These are phyloP conservation scores for Talaromyces sp. DNA, from an alignment of 2,329 filamentous ascomycete species.

Conservation along the genomic window DNA sequence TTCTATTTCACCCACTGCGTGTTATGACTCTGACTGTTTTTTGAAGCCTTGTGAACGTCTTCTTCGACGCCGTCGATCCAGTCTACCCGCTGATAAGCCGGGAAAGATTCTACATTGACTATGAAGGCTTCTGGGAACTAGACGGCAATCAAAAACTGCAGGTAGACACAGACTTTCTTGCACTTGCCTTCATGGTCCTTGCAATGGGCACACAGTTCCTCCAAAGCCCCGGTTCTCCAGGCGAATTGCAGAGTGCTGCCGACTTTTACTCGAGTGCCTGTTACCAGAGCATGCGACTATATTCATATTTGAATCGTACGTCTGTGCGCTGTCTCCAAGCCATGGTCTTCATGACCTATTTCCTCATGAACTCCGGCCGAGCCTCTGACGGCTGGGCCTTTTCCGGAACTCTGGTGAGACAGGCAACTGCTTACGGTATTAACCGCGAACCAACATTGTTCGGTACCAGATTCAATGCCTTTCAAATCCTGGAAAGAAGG, in stretches of 20 bases:
- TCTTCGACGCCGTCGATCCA: conserved; percentile 15
- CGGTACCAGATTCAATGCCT: conserved; percentile 7
- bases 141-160: conserved; percentile 1
- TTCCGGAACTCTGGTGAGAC: conserved; percentile 13
- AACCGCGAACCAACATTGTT: conserved; percentile 14
- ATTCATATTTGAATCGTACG: conserved; percentile 14
- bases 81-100: conserved; percentile 14
- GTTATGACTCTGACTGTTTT: not conserved
- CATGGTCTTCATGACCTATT: conserved; percentile 16
- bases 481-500: conserved; percentile 9
- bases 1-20: not conserved
- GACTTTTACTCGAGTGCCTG: conserved; percentile 17
- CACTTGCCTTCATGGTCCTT: conserved; percentile 15
- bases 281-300: conserved; percentile 13
- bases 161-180: conserved; percentile 14
- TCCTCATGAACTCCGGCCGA: conserved; percentile 13
- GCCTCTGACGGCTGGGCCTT: conserved; percentile 16
- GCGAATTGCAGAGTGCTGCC: not conserved
- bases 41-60: conserved; percentile 12
- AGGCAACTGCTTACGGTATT: conserved; percentile 13
- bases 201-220: conserved; percentile 16
- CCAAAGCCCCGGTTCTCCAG: not conserved
- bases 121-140: conserved; percentile 14
- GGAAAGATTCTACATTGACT: conserved; percentile 13
- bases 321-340: conserved; percentile 14